phyloP scores from a whole-genome alignment of 2,329 filamentous ascomycete genomes.

The Apiospora aurea region DNA sequence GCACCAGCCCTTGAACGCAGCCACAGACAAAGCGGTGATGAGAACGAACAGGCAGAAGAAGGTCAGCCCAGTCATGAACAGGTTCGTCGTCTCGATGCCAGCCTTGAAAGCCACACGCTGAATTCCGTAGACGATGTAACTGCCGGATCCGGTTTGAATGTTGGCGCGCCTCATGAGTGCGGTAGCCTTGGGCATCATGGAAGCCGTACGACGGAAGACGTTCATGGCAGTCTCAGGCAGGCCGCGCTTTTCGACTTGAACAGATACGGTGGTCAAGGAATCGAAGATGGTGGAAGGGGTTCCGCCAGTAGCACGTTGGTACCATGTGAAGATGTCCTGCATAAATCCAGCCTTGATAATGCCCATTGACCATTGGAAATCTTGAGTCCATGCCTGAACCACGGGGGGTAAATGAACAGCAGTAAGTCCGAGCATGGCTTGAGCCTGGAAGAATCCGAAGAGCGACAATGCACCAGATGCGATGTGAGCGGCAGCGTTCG shows the following conservation, averaged over 20 bases:
- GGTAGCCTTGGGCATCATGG: constrained; percentile 38
- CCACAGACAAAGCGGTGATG: constrained; percentile 72
- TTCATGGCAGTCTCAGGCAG: constrained; percentile 42
- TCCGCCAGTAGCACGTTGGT: constrained; percentile 84
- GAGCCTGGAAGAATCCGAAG: constrained; percentile 87
- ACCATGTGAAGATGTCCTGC: constrained; percentile 84
- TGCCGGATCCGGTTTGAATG: constrained; percentile 51
- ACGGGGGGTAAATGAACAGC: constrained; percentile 79
- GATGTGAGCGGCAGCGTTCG: constrained; percentile 86
- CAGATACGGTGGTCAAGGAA: constrained; percentile 71
- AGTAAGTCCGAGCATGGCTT: constrained; percentile 82
- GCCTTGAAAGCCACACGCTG: constrained; percentile 83
- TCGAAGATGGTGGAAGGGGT: constrained; percentile 77
- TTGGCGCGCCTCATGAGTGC: constrained; percentile 55
- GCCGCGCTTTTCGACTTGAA: constrained; percentile 70
- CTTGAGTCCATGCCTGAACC: constrained; percentile 86
- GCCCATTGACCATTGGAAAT: constrained; percentile 93
- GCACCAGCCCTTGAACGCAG: constrained; percentile 77
- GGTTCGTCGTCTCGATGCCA: constrained; percentile 80
- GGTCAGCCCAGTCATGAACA: constrained; percentile 83
- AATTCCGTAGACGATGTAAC: constrained; percentile 72
- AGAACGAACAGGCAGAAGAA: constrained; percentile 84
- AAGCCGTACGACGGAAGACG: constrained; percentile 40
- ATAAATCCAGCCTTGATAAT: constrained; percentile 82
- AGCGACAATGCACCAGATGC: constrained; percentile 84